Evolutionary conservation across 768 basidiomycete species (phyloP).

Genomic region (Lyophyllum atratum): DNA sequence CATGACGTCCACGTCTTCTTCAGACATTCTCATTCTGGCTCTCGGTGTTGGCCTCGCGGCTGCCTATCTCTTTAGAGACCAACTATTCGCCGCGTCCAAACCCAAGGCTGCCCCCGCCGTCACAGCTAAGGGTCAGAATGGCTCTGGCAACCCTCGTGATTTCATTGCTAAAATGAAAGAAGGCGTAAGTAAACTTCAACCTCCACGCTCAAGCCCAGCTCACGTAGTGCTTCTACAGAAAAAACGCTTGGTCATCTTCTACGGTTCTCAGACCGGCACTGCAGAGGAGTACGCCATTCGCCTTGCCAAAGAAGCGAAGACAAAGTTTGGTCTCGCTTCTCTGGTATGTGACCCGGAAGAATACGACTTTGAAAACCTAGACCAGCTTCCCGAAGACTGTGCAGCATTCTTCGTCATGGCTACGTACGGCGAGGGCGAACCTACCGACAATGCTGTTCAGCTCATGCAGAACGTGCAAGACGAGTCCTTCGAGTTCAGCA

Average conservation of each 20-base stretch:
- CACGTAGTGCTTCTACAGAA: slow-evolving; percentile 53
- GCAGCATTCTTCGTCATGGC: slow-evolving; percentile 96
- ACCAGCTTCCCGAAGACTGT: slow-evolving; percentile 83
- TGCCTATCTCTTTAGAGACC: slow-evolving; percentile 82
- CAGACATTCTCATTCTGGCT: slow-evolving; percentile 72
- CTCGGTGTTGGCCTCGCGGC: slow-evolving; percentile 77
- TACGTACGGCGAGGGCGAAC: slow-evolving; percentile 98
- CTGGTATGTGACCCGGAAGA: slow-evolving; percentile 99
- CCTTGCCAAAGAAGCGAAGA: slow-evolving; percentile 96
- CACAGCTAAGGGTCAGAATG: slow-evolving; percentile 54
- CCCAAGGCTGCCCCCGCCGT: slow-evolving; percentile 53
- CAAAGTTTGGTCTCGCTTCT: slow-evolving; percentile 92
- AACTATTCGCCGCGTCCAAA: slow-evolving; percentile 69
- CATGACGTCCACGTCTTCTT: slow-evolving; percentile 65
- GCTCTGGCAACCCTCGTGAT: slow-evolving; percentile 87
- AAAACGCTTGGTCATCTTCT: slow-evolving; percentile 96
- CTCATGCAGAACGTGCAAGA: slow-evolving; percentile 93
- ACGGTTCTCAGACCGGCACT: slow-evolving; percentile 97
- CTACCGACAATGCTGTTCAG: slow-evolving; percentile 95
- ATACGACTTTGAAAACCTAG: slow-evolving; percentile 97
- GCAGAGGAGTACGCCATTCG: slow-evolving; percentile 98
- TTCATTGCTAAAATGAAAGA: slow-evolving; percentile 95
- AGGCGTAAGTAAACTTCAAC: slow-evolving; percentile 56
- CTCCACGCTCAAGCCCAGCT: neutral
- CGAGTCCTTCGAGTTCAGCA: slow-evolving; percentile 83